Percentiles rank a stretch among this genome's conserved stretches.
Evolutionary conservation across 2,329 filamentous ascomycete genomes (phyloP).

Genomic region (Pseudocercospora musae): DNA sequence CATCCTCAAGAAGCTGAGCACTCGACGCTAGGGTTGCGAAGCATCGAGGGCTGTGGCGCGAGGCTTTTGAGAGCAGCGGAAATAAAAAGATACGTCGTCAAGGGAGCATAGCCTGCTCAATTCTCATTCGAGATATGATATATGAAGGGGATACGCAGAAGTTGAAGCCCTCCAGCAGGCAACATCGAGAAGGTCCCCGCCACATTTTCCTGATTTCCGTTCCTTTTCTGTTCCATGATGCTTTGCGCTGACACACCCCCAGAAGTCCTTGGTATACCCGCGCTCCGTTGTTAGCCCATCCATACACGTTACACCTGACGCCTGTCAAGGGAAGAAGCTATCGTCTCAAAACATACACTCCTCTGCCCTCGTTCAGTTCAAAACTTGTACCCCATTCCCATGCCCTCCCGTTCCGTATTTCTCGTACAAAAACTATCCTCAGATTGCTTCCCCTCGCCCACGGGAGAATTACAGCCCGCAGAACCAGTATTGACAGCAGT

Average conservation of each 20-base stretch:
- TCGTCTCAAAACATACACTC: no score
- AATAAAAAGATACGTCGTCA: neutral
- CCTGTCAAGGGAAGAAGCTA: no score
- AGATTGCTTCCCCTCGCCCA: neutral
- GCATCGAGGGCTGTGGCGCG: neutral
- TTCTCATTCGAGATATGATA: neutral
- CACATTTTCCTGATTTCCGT: neutral
- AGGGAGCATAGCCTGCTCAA: neutral
- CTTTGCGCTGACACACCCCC: neutral
- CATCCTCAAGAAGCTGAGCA: neutral
- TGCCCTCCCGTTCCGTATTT: neutral
- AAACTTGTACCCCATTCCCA: neutral
- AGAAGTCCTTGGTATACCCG: neutral
- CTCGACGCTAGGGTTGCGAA: neutral
- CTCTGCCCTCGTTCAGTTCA: neutral
- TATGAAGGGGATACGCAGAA: neutral
- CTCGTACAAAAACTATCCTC: neutral
- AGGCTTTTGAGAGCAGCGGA: neutral
- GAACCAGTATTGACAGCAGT: neutral
- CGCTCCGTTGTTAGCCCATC: no score
- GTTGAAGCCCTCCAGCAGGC: neutral
- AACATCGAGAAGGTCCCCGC: neutral
- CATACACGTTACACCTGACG: neutral
- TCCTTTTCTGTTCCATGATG: neutral
- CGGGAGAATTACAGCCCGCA: neutral